A percentile compares a stretch with the other conserved stretches of the same genome.
Evolutionary conservation across 2,329 filamentous ascomycete genomes (phyloP).

Genomic region (Emericellopsis atlantica): DNA sequence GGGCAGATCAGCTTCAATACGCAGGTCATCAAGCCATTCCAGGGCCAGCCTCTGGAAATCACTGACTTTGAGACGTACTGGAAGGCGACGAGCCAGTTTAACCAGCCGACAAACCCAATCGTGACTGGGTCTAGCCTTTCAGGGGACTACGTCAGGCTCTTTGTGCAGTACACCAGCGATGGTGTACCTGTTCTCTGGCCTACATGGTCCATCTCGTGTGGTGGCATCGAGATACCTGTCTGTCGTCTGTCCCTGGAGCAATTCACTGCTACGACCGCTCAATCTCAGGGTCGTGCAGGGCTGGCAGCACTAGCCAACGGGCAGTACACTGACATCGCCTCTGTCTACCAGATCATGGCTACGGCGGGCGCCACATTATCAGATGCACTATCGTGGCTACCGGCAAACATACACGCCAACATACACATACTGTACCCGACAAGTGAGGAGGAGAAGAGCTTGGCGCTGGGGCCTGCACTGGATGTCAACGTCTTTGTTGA

Average conservation of each 20-base stretch:
- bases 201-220: conserved; percentile 64
- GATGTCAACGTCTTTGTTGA: conserved; percentile 86
- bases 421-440: conserved; percentile 86
- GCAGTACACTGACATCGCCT: conserved; percentile 41
- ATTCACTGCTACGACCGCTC: conserved; percentile 43
- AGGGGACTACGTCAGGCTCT: conserved; percentile 87
- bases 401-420: conserved; percentile 73
- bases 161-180: conserved; percentile 84
- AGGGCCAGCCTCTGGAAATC: conserved; percentile 84
- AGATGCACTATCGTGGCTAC: conserved; percentile 64
- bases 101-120: conserved; percentile 67
- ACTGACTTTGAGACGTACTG: conserved; percentile 98
- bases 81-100: conserved; percentile 93
- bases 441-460: conserved; percentile 53
- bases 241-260: conserved; percentile 65
- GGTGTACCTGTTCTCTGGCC: conserved; percentile 80
- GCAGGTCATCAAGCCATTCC: conserved; percentile 93
- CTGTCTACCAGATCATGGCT: conserved; percentile 60
- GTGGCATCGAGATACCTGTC: conserved; percentile 70
- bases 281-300: conserved; percentile 26
- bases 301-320: conserved; percentile 29
- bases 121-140: conserved; percentile 92
- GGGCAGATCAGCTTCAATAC: conserved; percentile 90
- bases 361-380: conserved; percentile 68
- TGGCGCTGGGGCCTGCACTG: conserved; percentile 59